Conservation (phyloP, 1,284 basidiomycete species). For the Singerocomus inundabilis region DNA sequence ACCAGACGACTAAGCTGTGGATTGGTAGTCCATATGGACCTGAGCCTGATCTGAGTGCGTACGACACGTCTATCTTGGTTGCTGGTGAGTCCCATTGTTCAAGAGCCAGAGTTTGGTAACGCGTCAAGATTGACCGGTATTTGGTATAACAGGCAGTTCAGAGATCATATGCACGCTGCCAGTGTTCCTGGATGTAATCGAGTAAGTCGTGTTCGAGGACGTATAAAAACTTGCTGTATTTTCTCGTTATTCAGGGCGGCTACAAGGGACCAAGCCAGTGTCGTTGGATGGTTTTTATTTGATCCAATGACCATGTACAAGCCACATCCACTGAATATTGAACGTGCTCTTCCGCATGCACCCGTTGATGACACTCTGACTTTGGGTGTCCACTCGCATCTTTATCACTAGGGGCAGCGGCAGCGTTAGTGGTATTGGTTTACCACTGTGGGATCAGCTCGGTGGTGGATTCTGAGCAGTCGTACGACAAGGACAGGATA, state of each 20-base stretch:
- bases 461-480: too few species aligned
- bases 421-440: too few species aligned
- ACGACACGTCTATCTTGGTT: slow-evolving; percentile 38
- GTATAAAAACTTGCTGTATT: too few species aligned
- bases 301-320: too few species aligned
- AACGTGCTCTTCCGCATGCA: slow-evolving; percentile 29
- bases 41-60: slow-evolving; percentile 35
- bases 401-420: slow-evolving; percentile 34
- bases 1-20: slow-evolving; percentile 31
- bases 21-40: slow-evolving; percentile 47
- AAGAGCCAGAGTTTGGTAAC: too few species aligned
- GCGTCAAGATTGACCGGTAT: not conserved
- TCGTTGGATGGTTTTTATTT: slow-evolving; percentile 38
- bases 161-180: slow-evolving; percentile 42
- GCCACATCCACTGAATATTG: slow-evolving; percentile 37
- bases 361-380: slow-evolving; percentile 18
- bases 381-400: slow-evolving; percentile 35
- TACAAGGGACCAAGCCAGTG: slow-evolving; percentile 22
- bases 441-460: slow-evolving; percentile 6
- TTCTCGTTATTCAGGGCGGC: too few species aligned
- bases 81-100: slow-evolving; percentile 37
- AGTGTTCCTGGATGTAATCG: slow-evolving; percentile 37
- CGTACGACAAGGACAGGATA: too few species aligned
- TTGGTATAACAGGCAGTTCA: slow-evolving; percentile 41
- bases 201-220: too few species aligned